phyloP scores from a whole-genome alignment of 331 rosid species.

The Malus hybrid region DNA sequence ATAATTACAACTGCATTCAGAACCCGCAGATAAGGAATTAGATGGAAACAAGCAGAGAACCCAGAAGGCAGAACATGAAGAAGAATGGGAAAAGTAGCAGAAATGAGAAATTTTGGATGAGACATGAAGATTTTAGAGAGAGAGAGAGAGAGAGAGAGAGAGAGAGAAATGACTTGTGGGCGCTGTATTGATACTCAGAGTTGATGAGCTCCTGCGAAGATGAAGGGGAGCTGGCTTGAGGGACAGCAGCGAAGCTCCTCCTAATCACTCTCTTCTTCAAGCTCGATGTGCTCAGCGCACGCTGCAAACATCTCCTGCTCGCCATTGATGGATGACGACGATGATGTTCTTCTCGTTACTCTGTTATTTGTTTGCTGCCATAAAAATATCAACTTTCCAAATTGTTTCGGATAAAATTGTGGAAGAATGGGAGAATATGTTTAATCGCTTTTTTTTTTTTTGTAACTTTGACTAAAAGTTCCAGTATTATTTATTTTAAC shows the following conservation, averaged over 20 bases:
- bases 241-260: conserved; percentile 34
- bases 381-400: no score
- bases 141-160: no score
- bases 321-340: conserved; percentile 47
- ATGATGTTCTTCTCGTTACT: not conserved
- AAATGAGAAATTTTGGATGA: not conserved
- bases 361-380: not conserved
- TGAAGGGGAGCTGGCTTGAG: conserved; percentile 38
- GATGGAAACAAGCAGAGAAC: conserved; percentile 11
- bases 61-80: conserved; percentile 17
- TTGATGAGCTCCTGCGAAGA: conserved; percentile 65
- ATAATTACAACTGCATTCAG: not conserved
- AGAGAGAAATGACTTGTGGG: conserved; percentile 64
- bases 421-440: not conserved
- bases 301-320: conserved; percentile 37
- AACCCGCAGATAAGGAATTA: not conserved
- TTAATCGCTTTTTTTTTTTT: no score
- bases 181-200: conserved; percentile 65
- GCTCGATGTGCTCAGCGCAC: conserved; percentile 19
- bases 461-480: no score
- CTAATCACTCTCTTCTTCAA: conserved; percentile 21
- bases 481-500: no score
- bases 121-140: not conserved
- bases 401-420: not conserved
- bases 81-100: not conserved